A percentile compares a stretch with the other conserved stretches of the same genome.
These are phyloP conservation scores for Talaromyces albobiverticillius DNA, from an alignment of 2,329 filamentous ascomycete species.

Conservation along the genomic window DNA sequence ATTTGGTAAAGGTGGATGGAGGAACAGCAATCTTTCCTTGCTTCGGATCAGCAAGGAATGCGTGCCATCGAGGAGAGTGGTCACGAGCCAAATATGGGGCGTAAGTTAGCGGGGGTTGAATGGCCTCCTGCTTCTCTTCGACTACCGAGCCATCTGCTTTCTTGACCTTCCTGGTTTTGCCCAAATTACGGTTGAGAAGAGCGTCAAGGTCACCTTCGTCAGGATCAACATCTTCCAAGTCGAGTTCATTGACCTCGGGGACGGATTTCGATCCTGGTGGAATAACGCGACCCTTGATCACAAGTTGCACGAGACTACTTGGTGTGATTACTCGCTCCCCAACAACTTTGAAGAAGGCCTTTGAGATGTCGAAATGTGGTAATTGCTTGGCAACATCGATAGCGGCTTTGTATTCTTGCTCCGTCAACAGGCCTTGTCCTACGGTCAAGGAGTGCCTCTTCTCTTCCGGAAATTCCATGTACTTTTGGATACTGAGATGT, in stretches of 20 bases:
- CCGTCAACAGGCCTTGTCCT: constrained; percentile 66
- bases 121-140: constrained; percentile 59
- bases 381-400: constrained; percentile 78
- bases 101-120: constrained; percentile 80
- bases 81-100: constrained; percentile 89
- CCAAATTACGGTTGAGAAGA: constrained; percentile 66
- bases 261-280: constrained; percentile 74
- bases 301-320: constrained; percentile 85
- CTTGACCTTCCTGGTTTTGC: constrained; percentile 65
- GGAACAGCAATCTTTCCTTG: constrained; percentile 95
- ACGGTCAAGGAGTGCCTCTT: constrained; percentile 70
- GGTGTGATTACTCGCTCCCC: constrained; percentile 92
- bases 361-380: constrained; percentile 78
- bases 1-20: constrained; percentile 89
- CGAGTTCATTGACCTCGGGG: constrained; percentile 70
- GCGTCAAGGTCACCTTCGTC: constrained; percentile 90
- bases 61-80: constrained; percentile 85
- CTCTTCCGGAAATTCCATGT: constrained; percentile 78
- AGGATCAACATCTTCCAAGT: constrained; percentile 87
- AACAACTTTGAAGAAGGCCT: constrained; percentile 97
- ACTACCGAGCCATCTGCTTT: constrained; percentile 49
- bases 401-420: constrained; percentile 72
- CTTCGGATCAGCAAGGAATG: constrained; percentile 92
- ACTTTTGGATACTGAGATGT: constrained; percentile 77
- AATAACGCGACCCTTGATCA: constrained; percentile 91